These are phyloP conservation scores for Trichothecium sympodiale DNA, from an alignment of 2,329 filamentous ascomycete genomes.

Conservation along the genomic window DNA sequence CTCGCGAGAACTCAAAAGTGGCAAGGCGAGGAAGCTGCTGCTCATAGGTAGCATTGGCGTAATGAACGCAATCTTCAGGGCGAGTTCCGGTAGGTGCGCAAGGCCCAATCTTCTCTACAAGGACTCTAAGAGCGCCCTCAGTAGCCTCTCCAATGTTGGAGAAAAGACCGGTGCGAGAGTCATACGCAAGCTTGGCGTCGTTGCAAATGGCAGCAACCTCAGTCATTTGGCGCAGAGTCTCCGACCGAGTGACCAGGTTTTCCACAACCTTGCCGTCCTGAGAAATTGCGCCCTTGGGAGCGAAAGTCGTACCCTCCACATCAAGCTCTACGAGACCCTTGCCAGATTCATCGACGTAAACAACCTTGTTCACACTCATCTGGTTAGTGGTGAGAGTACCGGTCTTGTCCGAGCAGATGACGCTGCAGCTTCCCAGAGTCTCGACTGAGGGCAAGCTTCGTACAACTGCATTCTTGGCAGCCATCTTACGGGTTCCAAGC, in stretches of 20 bases:
- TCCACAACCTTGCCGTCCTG: constrained; percentile 56
- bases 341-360: constrained; percentile 68
- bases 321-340: constrained; percentile 72
- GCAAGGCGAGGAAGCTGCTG: constrained; percentile 62
- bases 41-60: constrained; percentile 78
- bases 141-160: constrained; percentile 88
- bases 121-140: constrained; percentile 79
- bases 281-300: constrained; percentile 66
- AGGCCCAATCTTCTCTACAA: constrained; percentile 92
- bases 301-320: constrained; percentile 86
- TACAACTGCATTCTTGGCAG: constrained; percentile 94
- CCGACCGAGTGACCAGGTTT: constrained; percentile 59
- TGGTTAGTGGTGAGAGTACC: constrained; percentile 97
- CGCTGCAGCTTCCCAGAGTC: constrained; percentile 95
- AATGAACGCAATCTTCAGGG: constrained; percentile 60
- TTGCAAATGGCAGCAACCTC: constrained; percentile 75
- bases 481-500: constrained; percentile 96
- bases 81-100: constrained; percentile 45
- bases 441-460: constrained; percentile 93
- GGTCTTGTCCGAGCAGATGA: constrained; percentile 99
- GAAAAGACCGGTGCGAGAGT: constrained; percentile 62
- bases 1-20: constrained; percentile 93
- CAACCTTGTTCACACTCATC: constrained; percentile 94
- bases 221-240: constrained; percentile 68
- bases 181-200: constrained; percentile 73